Base-by-base conservation (phyloP, 2,329 filamentous ascomycete genomes). In the Lecanoromycetidae sp. region DNA sequence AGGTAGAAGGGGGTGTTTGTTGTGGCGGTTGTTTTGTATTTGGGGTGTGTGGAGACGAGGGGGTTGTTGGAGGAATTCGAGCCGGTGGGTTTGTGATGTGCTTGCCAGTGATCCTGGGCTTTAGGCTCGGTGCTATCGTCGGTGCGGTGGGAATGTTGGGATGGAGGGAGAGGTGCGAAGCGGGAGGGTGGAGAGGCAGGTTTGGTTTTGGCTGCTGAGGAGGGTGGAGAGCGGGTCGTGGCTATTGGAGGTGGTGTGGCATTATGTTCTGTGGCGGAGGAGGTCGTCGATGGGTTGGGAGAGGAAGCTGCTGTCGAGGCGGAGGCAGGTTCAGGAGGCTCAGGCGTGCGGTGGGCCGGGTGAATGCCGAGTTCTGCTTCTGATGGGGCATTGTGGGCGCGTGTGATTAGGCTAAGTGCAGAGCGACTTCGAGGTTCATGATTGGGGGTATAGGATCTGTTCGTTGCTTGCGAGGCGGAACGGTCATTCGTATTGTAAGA, bases 221-320 rank as follows among this genome's bases (percentile, higher is more conserved):
- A 22, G 7, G 3, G 15, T 33, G 39, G 38, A 12, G 48, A 44
- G 40, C 44, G 38, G n/a, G 23, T 35, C 36, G 41, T 50, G 15
- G 44, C 39, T 37, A 54, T 54, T 22, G 50, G 49, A 13, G 49
- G 50, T 33, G 52, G 52, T 23, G 52, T 54, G 10, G 49, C 49
- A 25, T 44, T 41, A 38, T 50, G 42, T 39, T 48, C 46, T 5
- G 41, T 40, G 22, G 29, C 32, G 10, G 45, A 48, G 19, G 49
- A 51, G 25, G 39, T 40, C 25, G 22, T 39, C 19, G 49, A 51
- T 9, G 30, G 40, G 15, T 26, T 20, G 17, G 41, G 45, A 22
- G 52, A 53, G 17, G 38, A 26, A 15, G 26, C 35, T 5, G 17
- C 37, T 1, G 29, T 33, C 5, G 45, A 36, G 5, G 43, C 43